A percentile compares a stretch with the other conserved stretches of the same genome.
Conservation (phyloP, 2,329 filamentous ascomycete species). For the Ascochyta pisi region DNA sequence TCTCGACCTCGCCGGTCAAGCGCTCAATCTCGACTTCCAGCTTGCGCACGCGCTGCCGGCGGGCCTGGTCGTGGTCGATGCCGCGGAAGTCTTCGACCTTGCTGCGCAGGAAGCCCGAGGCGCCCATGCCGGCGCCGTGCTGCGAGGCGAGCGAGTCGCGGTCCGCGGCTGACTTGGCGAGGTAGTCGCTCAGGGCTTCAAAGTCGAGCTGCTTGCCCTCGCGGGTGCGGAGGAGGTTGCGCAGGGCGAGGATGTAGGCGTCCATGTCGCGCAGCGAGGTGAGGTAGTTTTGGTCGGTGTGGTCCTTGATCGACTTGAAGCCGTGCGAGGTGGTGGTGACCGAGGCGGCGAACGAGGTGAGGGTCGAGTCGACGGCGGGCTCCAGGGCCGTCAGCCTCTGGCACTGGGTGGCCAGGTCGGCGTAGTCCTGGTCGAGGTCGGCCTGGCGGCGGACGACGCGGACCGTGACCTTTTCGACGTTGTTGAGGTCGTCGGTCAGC, state of each 20-base stretch:
- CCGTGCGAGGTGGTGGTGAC: constrained; percentile 83
- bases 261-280: constrained; percentile 94
- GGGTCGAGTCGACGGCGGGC: constrained; percentile 79
- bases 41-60: constrained; percentile 85
- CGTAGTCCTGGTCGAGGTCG: constrained; percentile 87
- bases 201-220: constrained; percentile 99
- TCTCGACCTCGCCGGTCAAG: constrained; percentile 83
- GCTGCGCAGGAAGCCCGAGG: constrained; percentile 85
- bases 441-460: constrained; percentile 85
- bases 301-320: constrained; percentile 81
- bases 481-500: constrained; percentile 85
- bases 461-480: constrained; percentile 95
- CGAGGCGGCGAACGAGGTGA: constrained; percentile 85
- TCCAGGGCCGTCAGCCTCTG: constrained; percentile 91
- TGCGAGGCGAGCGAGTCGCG: constrained; percentile 78
- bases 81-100: constrained; percentile 97
- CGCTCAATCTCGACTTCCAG: constrained; percentile 93
- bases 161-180: constrained; percentile 87
- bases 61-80: constrained; percentile 92
- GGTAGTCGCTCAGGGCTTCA: constrained; percentile 93
- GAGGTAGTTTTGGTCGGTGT: constrained; percentile 95
- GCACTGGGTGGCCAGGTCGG: constrained; percentile 91
- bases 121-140: constrained; percentile 70
- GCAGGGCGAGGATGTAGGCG: constrained; percentile 86
- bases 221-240: constrained; percentile 85